Base-by-base conservation (phyloP, 2,329 filamentous ascomycete species). In the Microsporum ferrugineum region DNA sequence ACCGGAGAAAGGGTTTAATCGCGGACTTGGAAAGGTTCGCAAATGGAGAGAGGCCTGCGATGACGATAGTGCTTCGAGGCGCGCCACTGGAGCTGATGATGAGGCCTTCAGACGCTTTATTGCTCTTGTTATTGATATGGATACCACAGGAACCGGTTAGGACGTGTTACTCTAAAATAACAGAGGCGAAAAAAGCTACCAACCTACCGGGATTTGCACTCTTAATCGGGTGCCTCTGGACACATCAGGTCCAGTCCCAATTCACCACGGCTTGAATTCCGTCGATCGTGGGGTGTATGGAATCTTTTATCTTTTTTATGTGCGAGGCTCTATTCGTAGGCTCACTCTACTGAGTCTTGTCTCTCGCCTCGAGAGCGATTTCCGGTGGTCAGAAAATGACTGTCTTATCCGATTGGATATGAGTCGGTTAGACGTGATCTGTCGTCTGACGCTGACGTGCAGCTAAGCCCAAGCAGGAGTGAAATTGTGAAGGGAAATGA, bases 1-100 rank as follows among this genome's bases (percentile, higher is more conserved):
- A 4, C 65, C 70, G 8, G 75, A 76, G 63, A 77, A 76, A 63
- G 75, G 75, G 3, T 76, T 76, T 61, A 76, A 74, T 31, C 71
- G 74, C 17, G 75, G 73, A 1, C 59, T 76, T 39, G 73, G 71
- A 17, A 74, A 70, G 63, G 72, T 76, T 59, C 69, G 70, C 49
- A 73, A 72, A 60, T 68, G 70, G 60, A 71, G 74, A 55, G 71
- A 72, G 49, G 65, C 67, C 51, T 75, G 72, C 36, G 74, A 76
- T 57, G 70, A 69, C 39, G 72, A 71, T 10, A 71, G 41, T n/a
- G 27, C 57, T 12, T 45, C 57, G 17, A 49, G 59, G 66, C 67
- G 31, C 10, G 43, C 34, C 27, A 55, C 70, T 59, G 70, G 72
- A 10, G 60, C 65, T 51, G 63, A 64, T 38, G 72, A 70, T 5